Conservation (phyloP, 192 early-diverging fungal genomes). For the Mortierella claussenii region DNA sequence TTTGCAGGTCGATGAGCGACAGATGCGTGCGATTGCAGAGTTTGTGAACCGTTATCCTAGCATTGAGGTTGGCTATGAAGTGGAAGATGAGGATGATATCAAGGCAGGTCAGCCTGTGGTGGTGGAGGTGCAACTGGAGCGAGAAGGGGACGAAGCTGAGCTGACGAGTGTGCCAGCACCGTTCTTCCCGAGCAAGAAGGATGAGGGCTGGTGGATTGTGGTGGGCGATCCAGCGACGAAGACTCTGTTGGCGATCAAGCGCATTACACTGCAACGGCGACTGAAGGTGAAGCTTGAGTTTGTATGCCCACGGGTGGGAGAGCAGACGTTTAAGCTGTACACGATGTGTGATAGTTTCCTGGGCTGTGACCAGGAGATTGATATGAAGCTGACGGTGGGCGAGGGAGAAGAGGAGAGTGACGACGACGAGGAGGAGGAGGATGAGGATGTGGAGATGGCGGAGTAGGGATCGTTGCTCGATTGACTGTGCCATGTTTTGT, state of each 20-base stretch:
- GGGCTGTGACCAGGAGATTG: conserved; percentile 97
- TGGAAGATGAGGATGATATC: conserved; percentile 72
- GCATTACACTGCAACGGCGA: conserved; percentile 74
- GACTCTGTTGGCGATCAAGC: conserved; percentile 88
- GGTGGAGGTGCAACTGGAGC: conserved; percentile 79
- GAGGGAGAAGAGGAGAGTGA: conserved; percentile 64
- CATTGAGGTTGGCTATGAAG: conserved; percentile 81
- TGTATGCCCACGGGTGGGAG: conserved; percentile 70
- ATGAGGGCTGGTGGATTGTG: conserved; percentile 98
- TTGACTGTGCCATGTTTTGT: background rate
- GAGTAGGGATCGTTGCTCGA: conserved; percentile 2
- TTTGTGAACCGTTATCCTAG: conserved; percentile 96
- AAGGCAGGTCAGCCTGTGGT: conserved; percentile 71
- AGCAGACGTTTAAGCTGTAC: conserved; percentile 78
- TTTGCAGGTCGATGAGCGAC: conserved; percentile 69
- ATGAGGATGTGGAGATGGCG: conserved; percentile 50
- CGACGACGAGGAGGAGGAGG: conserved; percentile 64
- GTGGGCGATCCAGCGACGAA: conserved; percentile 84
- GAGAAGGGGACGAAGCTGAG: conserved; percentile 82
- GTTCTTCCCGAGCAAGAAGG: conserved; percentile 88
- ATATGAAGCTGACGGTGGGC: conserved; percentile 70
- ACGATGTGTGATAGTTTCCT: conserved; percentile 95
- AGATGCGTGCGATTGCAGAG: conserved; percentile 81
- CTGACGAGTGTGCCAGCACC: conserved; percentile 91
- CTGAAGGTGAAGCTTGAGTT: conserved; percentile 85